These are phyloP conservation scores for Aspergillus clavatus DNA, from an alignment of 2,329 filamentous ascomycete genomes.

Conservation along the genomic window DNA sequence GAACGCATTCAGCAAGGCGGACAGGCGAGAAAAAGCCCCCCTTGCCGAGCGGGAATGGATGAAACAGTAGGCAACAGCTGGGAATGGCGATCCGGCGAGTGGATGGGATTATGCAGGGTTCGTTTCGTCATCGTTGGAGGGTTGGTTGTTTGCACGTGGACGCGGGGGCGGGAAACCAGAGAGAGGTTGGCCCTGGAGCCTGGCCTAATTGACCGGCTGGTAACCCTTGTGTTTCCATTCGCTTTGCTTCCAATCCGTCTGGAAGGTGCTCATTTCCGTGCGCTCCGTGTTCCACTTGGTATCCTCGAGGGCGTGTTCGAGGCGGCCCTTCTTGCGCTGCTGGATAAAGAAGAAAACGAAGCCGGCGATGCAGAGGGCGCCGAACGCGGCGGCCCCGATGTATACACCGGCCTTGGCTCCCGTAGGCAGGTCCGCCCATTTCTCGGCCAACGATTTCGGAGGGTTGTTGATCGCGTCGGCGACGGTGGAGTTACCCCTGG, in stretches of 20 bases:
- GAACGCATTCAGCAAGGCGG: background rate
- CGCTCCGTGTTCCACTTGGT: constrained; percentile 41
- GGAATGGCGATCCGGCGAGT: no score
- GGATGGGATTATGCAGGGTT: background rate
- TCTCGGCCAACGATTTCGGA: constrained; percentile 35
- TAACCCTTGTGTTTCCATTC: constrained; percentile 31
- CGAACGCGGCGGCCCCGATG: constrained; percentile 34
- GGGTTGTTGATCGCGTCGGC: constrained; percentile 32
- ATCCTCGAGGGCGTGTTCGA: constrained; percentile 46
- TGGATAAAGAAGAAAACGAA: constrained; percentile 46
- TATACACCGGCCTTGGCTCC: constrained; percentile 48
- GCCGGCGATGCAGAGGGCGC: constrained; percentile 28
- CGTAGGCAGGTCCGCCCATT: constrained; percentile 42
- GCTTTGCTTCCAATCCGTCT: constrained; percentile 36
- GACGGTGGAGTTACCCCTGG: constrained; percentile 61
- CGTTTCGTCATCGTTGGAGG: no score
- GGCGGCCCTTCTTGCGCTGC: constrained; percentile 47
- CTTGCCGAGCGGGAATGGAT: background rate
- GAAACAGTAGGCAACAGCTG: background rate
- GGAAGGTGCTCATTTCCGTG: constrained; percentile 36
- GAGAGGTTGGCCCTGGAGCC: no score
- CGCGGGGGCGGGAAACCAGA: no score
- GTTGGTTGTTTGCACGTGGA: constrained; percentile 1
- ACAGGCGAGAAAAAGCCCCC: no score
- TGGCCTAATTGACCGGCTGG: constrained; percentile 21